Evolutionary conservation across 2,329 filamentous ascomycete genomes (phyloP).

Genomic region (Corynespora cassiicola): DNA sequence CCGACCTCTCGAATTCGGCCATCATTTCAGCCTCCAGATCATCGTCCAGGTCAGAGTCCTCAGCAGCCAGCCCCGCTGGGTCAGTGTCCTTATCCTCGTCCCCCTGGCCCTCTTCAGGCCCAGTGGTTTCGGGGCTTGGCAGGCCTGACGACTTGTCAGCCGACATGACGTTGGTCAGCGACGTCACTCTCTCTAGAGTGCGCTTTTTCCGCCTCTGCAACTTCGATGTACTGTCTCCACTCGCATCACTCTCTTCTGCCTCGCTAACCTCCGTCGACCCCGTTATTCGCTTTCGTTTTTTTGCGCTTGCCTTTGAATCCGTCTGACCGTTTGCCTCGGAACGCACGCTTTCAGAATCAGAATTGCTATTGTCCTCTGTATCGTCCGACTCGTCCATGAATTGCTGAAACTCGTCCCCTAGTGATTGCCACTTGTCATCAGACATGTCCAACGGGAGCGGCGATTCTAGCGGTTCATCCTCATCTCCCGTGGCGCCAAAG

Average conservation of each 20-base stretch:
- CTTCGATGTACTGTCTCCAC: conserved; percentile 42
- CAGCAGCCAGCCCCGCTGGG: conserved; percentile 34
- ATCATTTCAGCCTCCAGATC: conserved; percentile 50
- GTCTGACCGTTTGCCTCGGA: conserved; percentile 37
- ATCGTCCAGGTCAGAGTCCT: conserved; percentile 62
- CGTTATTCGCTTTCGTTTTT: conserved; percentile 45
- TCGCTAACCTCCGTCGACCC: conserved; percentile 42
- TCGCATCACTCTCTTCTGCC: conserved; percentile 50
- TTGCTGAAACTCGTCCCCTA: conserved; percentile 76
- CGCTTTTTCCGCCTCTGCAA: conserved; percentile 57
- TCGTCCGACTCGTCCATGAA: conserved; percentile 64
- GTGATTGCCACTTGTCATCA: conserved; percentile 51
- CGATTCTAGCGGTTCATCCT: conserved; percentile 34
- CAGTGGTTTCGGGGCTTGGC: conserved; percentile 47
- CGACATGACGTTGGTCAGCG: conserved; percentile 51
- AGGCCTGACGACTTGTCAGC: conserved; percentile 49
- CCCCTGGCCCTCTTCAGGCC: conserved; percentile 45
- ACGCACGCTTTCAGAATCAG: conserved; percentile 40
- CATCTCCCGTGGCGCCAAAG: conserved; percentile 46
- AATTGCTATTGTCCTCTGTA: conserved; percentile 37
- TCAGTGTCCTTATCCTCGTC: conserved; percentile 51
- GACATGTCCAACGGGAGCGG: conserved; percentile 32
- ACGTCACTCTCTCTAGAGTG: conserved; percentile 54
- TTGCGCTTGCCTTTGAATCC: conserved; percentile 25
- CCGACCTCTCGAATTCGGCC: conserved; percentile 47